Percentiles rank a stretch among this genome's conserved stretches.
Evolutionary conservation across 768 basidiomycete genomes (phyloP).

Genomic region (Collybia sp.): DNA sequence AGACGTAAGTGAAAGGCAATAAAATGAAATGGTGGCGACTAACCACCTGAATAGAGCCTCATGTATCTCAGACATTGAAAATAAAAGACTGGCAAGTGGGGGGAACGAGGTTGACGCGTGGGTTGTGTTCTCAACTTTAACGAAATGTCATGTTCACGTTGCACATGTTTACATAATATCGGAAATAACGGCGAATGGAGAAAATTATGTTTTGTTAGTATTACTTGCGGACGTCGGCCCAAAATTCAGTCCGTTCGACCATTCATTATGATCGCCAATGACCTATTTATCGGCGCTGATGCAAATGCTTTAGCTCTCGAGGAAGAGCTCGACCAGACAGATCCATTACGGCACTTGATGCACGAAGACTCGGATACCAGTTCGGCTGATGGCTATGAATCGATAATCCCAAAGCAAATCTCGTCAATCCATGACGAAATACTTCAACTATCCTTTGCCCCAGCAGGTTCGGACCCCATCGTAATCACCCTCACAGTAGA

Average conservation of each 20-base stretch:
- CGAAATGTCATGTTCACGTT: constrained; percentile 14
- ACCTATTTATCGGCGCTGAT: constrained; percentile 1
- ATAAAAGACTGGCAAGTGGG: constrained; percentile 16
- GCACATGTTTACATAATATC: constrained; percentile 34
- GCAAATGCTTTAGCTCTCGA: constrained; percentile 33
- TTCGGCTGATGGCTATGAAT: constrained; percentile 22
- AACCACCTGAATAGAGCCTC: constrained; percentile 53
- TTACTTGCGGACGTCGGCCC: constrained; percentile 1
- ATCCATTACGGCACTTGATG: constrained; percentile 61
- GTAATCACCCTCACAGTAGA: constrained; percentile 59
- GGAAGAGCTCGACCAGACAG: constrained; percentile 48
- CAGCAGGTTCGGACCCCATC: constrained; percentile 22
- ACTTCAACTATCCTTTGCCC: constrained; percentile 37
- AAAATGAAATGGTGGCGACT: constrained; percentile 3
- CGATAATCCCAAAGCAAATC: constrained; percentile 49
- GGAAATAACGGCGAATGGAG: no score
- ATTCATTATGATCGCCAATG: constrained; percentile 7
- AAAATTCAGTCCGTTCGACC: background rate
- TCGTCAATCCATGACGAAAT: constrained; percentile 44
- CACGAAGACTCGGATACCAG: constrained; percentile 26
- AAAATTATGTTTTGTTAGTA: no score
- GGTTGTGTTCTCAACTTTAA: no score
- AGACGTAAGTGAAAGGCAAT: constrained; percentile 1
- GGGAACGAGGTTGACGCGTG: constrained; percentile 4
- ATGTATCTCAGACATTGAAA: constrained; percentile 41